phyloP scores from a whole-genome alignment of 768 basidiomycete genomes.

The Dioszegia aurantiaca region DNA sequence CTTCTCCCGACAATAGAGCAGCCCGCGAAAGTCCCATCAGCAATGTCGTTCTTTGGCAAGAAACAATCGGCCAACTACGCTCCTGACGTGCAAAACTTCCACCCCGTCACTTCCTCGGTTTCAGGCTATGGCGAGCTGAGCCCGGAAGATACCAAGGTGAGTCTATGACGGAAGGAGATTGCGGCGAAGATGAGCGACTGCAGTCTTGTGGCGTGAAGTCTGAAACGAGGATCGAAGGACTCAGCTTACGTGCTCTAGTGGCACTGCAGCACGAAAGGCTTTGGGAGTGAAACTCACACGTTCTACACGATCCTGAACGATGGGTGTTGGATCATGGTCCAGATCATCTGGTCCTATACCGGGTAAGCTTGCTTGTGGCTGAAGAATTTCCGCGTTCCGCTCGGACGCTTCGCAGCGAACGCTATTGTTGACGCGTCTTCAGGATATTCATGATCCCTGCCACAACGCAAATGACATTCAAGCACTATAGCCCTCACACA shows the following conservation, averaged over 20 bases:
- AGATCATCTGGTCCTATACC: slow-evolving; percentile 81
- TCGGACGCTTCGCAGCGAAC: too few relatives aligned
- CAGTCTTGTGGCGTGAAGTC: too few relatives aligned
- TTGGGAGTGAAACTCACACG: slow-evolving; percentile 82
- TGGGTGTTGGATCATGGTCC: slow-evolving; percentile 73
- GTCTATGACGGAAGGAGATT: slow-evolving; percentile 18
- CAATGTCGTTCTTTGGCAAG: slow-evolving; percentile 16
- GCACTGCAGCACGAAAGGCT: slow-evolving; percentile 69
- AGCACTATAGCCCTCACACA: slow-evolving; percentile 74
- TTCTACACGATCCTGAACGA: slow-evolving; percentile 81
- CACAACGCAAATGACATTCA: slow-evolving; percentile 89
- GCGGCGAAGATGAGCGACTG: too few relatives aligned
- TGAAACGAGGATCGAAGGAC: too few relatives aligned
- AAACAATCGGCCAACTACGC: slow-evolving; percentile 9
- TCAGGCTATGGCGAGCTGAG: slow-evolving; percentile 40
- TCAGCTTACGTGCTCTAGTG: too few relatives aligned
- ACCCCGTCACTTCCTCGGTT: slow-evolving; percentile 65
- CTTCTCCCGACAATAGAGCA: too few relatives aligned
- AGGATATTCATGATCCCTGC: slow-evolving; percentile 79
- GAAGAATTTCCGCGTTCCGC: too few relatives aligned
- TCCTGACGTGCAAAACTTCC: slow-evolving; percentile 60
- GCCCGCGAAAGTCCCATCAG: neutral
- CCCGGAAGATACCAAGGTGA: slow-evolving; percentile 46
- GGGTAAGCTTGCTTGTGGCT: slow-evolving; percentile 73
- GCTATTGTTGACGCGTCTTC: neutral